These are phyloP conservation scores for Fragilaria crotonensis DNA, from an alignment of 108 stramenopile species.

Conservation along the genomic window DNA sequence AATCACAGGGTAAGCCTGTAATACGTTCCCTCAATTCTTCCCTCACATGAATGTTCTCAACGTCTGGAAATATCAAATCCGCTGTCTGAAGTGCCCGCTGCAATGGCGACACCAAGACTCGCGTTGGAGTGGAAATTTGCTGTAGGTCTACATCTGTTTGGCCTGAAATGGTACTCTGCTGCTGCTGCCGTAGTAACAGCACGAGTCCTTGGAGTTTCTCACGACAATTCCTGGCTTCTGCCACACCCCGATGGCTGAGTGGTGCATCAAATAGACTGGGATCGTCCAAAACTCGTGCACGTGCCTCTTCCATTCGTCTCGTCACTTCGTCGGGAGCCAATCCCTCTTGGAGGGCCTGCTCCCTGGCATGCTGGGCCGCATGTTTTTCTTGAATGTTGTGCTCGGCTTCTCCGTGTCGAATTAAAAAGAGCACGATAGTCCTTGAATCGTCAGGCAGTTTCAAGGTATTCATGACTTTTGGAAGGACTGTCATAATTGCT, in stretches of 20 bases:
- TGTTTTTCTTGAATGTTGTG: conserved; percentile 50
- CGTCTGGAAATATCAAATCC: conserved; percentile 28
- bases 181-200: too few species aligned
- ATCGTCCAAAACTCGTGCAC: conserved; percentile 30
- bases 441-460: too few species aligned
- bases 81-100: conserved; percentile 48
- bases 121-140: conserved; percentile 29
- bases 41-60: conserved; percentile 33
- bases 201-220: conserved; percentile 16
- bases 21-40: conserved; percentile 44
- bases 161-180: too few species aligned
- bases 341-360: conserved; percentile 6
- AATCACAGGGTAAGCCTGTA: conserved; percentile 49
- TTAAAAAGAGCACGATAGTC: conserved; percentile 53
- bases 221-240: conserved; percentile 27
- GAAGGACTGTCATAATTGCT: too few species aligned
- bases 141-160: conserved; percentile 1
- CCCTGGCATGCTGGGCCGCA: conserved; percentile 17
- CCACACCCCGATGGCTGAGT: conserved; percentile 30
- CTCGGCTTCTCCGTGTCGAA: conserved; percentile 66
- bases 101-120: conserved; percentile 49
- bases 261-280: conserved; percentile 39
- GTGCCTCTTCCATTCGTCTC: conserved; percentile 29
- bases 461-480: too few species aligned
- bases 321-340: conserved; percentile 15